Percentiles rank a stretch among this genome's conserved stretches.
These are phyloP conservation scores for Pestalotiopsis sp. DNA, from an alignment of 2,329 filamentous ascomycete species.

Conservation along the genomic window DNA sequence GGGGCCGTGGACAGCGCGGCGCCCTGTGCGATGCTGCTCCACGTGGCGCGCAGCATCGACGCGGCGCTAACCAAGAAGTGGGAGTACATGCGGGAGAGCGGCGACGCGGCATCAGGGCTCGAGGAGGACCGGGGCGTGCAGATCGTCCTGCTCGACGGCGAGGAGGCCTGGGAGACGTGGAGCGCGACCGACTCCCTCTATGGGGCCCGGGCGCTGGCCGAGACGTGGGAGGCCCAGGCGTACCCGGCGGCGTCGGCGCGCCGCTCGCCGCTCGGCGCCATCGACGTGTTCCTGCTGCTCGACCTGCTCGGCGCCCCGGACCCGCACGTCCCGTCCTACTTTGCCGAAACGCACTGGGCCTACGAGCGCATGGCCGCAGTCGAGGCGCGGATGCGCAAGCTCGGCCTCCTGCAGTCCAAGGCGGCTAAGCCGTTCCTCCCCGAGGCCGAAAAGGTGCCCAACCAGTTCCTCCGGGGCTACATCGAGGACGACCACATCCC, in stretches of 20 bases:
- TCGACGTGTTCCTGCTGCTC: conserved; percentile 87
- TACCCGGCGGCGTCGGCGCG: conserved; percentile 77
- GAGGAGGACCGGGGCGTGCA: conserved; percentile 84
- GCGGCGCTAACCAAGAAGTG: conserved; percentile 80
- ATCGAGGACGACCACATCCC: conserved; percentile 90
- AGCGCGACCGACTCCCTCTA: conserved; percentile 83
- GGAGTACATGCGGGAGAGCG: conserved; percentile 68
- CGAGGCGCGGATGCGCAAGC: conserved; percentile 72
- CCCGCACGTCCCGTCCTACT: conserved; percentile 82
- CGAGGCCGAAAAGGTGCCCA: conserved; percentile 57
- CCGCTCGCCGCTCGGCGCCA: conserved; percentile 73
- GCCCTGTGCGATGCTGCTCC: conserved; percentile 91
- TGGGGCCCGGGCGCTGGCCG: conserved; percentile 78
- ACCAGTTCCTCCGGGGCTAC: conserved; percentile 50
- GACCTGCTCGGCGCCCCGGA: conserved; percentile 77
- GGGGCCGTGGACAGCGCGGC: conserved; percentile 93
- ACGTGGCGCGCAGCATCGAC: conserved; percentile 81
- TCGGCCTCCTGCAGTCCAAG: conserved; percentile 57
- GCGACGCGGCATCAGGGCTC: conserved; percentile 53
- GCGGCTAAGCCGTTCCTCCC: conserved; percentile 62
- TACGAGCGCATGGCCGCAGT: conserved; percentile 76
- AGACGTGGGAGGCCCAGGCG: conserved; percentile 73
- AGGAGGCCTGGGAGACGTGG: conserved; percentile 89
- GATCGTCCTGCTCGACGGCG: conserved; percentile 87
- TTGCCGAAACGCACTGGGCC: conserved; percentile 89